Base-by-base conservation (phyloP, 768 basidiomycete species). In the Amanita jacksonii region DNA sequence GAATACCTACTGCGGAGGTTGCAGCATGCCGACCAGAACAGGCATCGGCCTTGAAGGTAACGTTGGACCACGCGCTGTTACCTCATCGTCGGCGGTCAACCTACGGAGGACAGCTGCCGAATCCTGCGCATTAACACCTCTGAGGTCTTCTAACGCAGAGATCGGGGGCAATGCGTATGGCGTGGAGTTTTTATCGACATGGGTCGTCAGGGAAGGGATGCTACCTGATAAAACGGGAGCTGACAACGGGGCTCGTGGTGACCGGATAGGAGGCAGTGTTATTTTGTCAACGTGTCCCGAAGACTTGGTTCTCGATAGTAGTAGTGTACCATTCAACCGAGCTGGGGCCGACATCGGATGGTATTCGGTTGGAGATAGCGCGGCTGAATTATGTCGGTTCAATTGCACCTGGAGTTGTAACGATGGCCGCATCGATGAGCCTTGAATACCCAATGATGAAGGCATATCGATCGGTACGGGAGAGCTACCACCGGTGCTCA, bases 61-160 rank as follows among this genome's bases (percentile, higher is more conserved):
- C 6, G 30, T n/a, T 2, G 27, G 36, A 12, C 22, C 20, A 34
- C 23, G 28, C 22, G 52, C 46, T 36, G 48, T 61, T 37, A 46
- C 41, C 28, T 71, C 67, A 40, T 79, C 79, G 16, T 79, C 75
- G 49, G 71, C 67, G 45, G 66, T 70, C n/a, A 86, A 60, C 20
- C 84, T 70, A 43, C 76, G 65, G 37, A 86, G 60, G 5, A 86
- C 83, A 5, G 80, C 76, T 4, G 77, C 75, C 0, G 81, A 77
- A 54, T 84, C 80, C 28, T 66, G 68, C 46, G 48, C 66, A 58
- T 52, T 62, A 16, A 72, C 60, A 2, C 77, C 76, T 7, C 78
- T 68, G 38, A 79, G 56, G 47, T 77, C 76, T 56, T 84, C 82
- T 52, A 87, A 61, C 0, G 79, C 75, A 5, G 81, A 77, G 45